Percentiles rank a stretch among this genome's conserved stretches.
phyloP scores from a whole-genome alignment of 140 eudicot genomes.

The Flaveria floridana region DNA sequence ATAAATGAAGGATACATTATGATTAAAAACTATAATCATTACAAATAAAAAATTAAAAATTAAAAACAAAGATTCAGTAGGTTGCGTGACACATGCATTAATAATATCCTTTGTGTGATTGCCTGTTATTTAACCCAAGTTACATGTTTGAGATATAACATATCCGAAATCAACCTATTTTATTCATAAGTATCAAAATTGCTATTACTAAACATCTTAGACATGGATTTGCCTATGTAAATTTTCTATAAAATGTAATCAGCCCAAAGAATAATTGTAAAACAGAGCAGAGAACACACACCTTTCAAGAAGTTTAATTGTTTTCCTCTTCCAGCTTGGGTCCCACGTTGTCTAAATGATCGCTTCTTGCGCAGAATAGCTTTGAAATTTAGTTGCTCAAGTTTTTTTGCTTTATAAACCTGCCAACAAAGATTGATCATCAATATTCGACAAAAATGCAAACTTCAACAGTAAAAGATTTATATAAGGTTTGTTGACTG shows the following conservation, averaged over 20 bases:
- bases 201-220: neutral
- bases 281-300: constrained; percentile 11
- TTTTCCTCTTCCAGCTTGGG: constrained; percentile 62
- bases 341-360: constrained; percentile 60
- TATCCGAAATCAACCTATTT: neutral
- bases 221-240: neutral
- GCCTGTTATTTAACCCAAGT: neutral
- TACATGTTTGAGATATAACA: neutral
- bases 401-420: constrained; percentile 60
- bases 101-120: neutral
- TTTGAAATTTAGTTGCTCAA: constrained; percentile 44
- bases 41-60: neutral
- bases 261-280: neutral
- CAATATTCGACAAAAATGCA: neutral
- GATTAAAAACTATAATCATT: neutral
- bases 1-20: neutral
- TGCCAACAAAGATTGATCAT: constrained; percentile 33
- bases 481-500: neutral
- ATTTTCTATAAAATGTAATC: neutral
- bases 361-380: constrained; percentile 71
- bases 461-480: neutral
- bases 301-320: constrained; percentile 59
- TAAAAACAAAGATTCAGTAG: neutral
- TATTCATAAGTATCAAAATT: neutral
- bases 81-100: neutral